Base-by-base conservation (phyloP, 1,284 basidiomycete genomes). In the Vanrija sp. region DNA sequence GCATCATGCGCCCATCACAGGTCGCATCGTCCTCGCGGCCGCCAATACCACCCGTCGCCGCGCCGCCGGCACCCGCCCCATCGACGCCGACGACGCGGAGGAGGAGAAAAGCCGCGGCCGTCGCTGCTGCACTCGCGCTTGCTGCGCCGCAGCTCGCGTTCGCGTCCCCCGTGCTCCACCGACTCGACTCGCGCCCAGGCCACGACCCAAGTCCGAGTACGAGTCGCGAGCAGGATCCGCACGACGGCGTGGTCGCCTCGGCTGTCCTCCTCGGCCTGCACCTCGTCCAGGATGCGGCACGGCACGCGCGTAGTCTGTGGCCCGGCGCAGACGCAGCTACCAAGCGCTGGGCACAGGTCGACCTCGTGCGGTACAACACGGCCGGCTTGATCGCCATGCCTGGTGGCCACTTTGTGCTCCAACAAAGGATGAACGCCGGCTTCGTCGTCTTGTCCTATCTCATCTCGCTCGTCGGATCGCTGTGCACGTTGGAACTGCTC, bases 401-500 rank as follows among this genome's bases (percentile, higher is more conserved):
- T 5, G 50, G 16, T 19, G 55, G 61, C 29, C 73, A 64, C 45
- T 64, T 76, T 40, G 57, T 63, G 21, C 67, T 79, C 18, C 40
- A 45, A 1, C 72, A 73, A 51, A 48, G 58, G 7, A 77, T 76
- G 63, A 67, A 67, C 19, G 65, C 68, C 1, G 74, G 73, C 29
- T 77, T 75, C 63, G 71, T 79, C 62, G 69, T 78, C 16, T 65
- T 79, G 3, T 73, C 72, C 16, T 77, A 73, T 57, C 55, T 69
- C 48, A 74, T 79, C 34, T 71, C 78, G 1, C 68, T 76, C 48
- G 68, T 77, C n/a, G 78, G 78, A 15, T 68, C 72, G 7, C 63
- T 77, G 39, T 77, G 76, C 50, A 78, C 78, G 0, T 65, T 79
- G 51, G 78, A 79, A 57, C 67, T 79, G n/a, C 64, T 79, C 19